These are phyloP conservation scores for Starmera caribaea DNA, from an alignment of 805 yeast species.

Conservation along the genomic window DNA sequence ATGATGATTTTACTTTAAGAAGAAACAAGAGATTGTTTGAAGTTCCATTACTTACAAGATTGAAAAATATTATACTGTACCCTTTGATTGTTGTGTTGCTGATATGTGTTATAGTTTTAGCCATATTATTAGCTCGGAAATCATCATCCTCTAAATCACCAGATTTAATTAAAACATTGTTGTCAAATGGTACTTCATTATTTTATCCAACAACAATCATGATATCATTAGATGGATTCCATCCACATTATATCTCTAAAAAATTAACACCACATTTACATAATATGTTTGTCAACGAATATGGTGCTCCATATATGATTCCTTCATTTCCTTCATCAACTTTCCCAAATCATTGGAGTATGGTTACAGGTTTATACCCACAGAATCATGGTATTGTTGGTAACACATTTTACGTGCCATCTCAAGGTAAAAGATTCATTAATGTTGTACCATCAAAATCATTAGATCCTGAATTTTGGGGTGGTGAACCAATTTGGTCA, in stretches of 20 bases:
- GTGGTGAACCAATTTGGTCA: slow-evolving; percentile 85
- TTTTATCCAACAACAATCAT: slow-evolving; percentile 66
- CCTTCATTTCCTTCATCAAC: slow-evolving; percentile 88
- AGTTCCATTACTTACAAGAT: neutral
- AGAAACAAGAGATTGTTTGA: slow-evolving; percentile 7
- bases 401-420: slow-evolving; percentile 66
- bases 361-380: slow-evolving; percentile 81
- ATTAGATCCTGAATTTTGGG: slow-evolving; percentile 63
- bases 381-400: slow-evolving; percentile 82
- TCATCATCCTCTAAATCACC: neutral
- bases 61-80: slow-evolving; percentile 4
- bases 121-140: slow-evolving; percentile 8
- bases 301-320: slow-evolving; percentile 71
- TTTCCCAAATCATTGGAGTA: slow-evolving; percentile 87
- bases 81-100: slow-evolving; percentile 4
- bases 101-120: slow-evolving; percentile 10
- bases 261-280: slow-evolving; percentile 65
- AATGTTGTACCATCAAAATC: slow-evolving; percentile 49
- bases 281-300: slow-evolving; percentile 38
- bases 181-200: slow-evolving; percentile 15
- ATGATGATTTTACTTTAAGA: slow-evolving; percentile 16
- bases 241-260: slow-evolving; percentile 72
- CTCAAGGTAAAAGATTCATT: slow-evolving; percentile 42
- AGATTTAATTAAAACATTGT: neutral
- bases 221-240: slow-evolving; percentile 82